Base-by-base conservation (phyloP, 2,329 filamentous ascomycete species). In the Alternaria sp. region DNA sequence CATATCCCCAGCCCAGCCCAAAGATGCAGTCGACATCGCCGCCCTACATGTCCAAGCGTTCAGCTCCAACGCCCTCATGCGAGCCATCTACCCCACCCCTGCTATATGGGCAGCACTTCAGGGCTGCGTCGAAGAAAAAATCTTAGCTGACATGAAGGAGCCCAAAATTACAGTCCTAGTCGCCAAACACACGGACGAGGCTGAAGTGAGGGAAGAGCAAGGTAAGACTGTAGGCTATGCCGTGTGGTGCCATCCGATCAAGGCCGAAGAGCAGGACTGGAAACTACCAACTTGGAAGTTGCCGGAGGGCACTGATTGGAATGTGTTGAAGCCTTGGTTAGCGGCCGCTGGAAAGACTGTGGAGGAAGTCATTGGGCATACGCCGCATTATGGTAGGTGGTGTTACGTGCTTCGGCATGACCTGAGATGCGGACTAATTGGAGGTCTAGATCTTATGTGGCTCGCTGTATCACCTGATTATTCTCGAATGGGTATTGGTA, bases 301-400 rank as follows among this genome's bases (percentile, higher is more conserved):
- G 41, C 59, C 59, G n/a, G 37, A 28, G n/a, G 60, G 55, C 8
- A 62, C 58, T 6, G 62, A 64, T 37, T 61, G 47, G 47, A 47
- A n/a, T 9, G 54, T 61, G 15, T 44, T 64, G 20, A 43, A 21
- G n/a, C 53, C 53, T 11, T 64, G 62, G 62, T 56, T 26, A 49
- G 47, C 33, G 3, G 58, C 58, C 23, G 47, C 59, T 20, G 58
- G n/a, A 18, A 58, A 57, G 23, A 54, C 45, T 15, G 54, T 49
- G 9, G 47, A 43, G 10, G 11, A 20, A 18, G 50, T 61, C 12
- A 50, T 64, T 49, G 58, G 62, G 15, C 26, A 58, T 21, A 49
- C 18, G n/a, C 58, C 37, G 12, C 62, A 60, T 20, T 64, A 58
- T 58, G 62, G 62, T 64, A 18, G 45, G 58, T 54, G n/a, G 33